A percentile compares a stretch with the other conserved stretches of the same genome.
Evolutionary conservation across 2,329 filamentous ascomycete species (phyloP).

Genomic region (Aurifilum marmelostoma): DNA sequence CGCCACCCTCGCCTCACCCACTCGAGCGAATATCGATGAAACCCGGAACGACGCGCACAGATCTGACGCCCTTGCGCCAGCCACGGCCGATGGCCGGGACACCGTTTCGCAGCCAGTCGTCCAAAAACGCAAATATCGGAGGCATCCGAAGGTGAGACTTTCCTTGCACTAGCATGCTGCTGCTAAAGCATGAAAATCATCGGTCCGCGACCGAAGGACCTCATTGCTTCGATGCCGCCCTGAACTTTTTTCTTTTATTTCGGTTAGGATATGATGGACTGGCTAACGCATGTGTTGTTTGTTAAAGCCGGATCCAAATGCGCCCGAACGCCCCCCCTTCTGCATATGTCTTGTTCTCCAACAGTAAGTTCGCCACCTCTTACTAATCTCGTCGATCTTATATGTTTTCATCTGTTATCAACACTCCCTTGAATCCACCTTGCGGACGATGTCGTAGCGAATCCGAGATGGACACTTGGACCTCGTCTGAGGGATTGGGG

Average conservation of each 20-base stretch:
- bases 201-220: background rate
- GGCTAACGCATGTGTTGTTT: conserved; percentile 9
- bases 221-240: background rate
- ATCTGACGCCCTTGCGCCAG: conserved; percentile 41
- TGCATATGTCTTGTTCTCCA: conserved; percentile 84
- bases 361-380: conserved; percentile 60
- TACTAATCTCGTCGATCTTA: conserved; percentile 17
- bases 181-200: background rate
- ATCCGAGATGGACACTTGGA: background rate
- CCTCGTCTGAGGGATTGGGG: background rate
- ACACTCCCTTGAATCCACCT: background rate
- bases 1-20: conserved; percentile 53
- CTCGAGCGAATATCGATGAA: conserved; percentile 57
- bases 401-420: background rate
- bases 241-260: background rate
- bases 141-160: conserved; percentile 70
- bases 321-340: conserved; percentile 79
- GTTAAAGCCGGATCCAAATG: conserved; percentile 71
- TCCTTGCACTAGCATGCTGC: background rate
- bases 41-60: conserved; percentile 57
- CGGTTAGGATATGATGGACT: background rate
- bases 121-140: conserved; percentile 74
- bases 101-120: conserved; percentile 44
- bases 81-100: conserved; percentile 48
- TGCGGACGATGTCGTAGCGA: background rate